Conservation (phyloP, 352 stramenopile species). For the Globisporangium parvum region DNA sequence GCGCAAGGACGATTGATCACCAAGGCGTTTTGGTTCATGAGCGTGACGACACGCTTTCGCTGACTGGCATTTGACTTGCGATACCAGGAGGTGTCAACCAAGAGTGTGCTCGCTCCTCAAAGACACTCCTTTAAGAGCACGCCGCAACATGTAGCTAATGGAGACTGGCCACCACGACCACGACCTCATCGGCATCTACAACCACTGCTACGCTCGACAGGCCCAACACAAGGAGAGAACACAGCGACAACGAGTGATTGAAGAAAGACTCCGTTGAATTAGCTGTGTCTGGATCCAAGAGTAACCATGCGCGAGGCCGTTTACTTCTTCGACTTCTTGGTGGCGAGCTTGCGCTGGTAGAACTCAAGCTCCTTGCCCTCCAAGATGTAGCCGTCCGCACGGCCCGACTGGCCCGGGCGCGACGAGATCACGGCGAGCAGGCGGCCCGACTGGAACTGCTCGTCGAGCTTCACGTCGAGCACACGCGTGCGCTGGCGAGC, state of each 20-base stretch:
- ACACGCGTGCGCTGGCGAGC: conserved; percentile 89
- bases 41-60: too few species aligned
- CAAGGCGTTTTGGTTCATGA: too few species aligned
- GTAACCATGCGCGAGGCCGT: conserved; percentile 11
- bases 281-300: conserved; percentile 11
- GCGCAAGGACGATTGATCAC: too few species aligned
- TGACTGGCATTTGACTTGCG: too few species aligned
- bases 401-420: conserved; percentile 96
- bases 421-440: conserved; percentile 96
- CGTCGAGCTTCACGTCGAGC: conserved; percentile 93
- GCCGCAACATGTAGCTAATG: too few species aligned
- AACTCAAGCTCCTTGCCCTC: conserved; percentile 99
- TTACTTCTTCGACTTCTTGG: conserved; percentile 99
- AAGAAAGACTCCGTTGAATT: conserved; percentile 16
- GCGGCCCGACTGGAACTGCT: conserved; percentile 96
- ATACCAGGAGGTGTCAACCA: too few species aligned
- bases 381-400: conserved; percentile 98
- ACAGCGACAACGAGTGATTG: conserved; percentile 5
- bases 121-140: too few species aligned
- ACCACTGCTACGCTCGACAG: too few species aligned
- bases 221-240: too few species aligned
- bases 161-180: too few species aligned
- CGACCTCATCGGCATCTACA: too few species aligned
- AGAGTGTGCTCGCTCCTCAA: too few species aligned
- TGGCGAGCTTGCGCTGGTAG: conserved; percentile 98